Percentiles rank a stretch among this genome's conserved stretches.
phyloP scores from a whole-genome alignment of 495 filamentous ascomycete species.

The Penicillium canariense region DNA sequence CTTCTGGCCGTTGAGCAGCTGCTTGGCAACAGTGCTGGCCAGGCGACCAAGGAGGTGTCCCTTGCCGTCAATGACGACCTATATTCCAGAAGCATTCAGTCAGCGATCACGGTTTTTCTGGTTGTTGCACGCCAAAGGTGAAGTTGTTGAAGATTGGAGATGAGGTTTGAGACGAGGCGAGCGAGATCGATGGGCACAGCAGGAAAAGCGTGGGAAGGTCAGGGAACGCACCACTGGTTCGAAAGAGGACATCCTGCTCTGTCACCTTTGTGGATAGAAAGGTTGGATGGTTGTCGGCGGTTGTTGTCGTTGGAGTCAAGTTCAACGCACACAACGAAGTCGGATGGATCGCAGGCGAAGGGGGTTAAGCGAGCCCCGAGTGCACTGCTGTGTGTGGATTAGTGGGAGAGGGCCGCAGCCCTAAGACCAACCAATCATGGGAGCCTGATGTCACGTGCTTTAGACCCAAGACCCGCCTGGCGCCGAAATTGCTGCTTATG shows the following conservation, averaged over 20 bases:
- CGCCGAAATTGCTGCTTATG: conserved; percentile 7
- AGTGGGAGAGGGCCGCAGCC: conserved; percentile 40
- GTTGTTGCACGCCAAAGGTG: conserved; percentile 1
- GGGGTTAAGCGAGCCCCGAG: conserved; percentile 38
- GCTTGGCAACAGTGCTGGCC: conserved; percentile 98
- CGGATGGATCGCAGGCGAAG: conserved; percentile 40
- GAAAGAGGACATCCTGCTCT: conserved; percentile 93
- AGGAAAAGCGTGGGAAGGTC: conserved; percentile 3
- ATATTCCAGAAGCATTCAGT: conserved; percentile 31
- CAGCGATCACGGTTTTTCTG: conserved; percentile 21
- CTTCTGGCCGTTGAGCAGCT: conserved; percentile 99
- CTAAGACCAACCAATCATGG: conserved; percentile 35
- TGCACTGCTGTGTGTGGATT: conserved; percentile 40
- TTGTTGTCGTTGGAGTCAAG: conserved; percentile 50
- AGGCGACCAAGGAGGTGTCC: conserved; percentile 99
- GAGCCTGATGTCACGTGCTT: conserved; percentile 23
- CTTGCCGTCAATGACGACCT: conserved; percentile 99
- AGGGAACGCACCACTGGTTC: conserved; percentile 84
- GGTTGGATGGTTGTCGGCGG: conserved; percentile 50
- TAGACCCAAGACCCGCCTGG: neutral
- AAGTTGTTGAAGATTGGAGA: conserved; percentile 12
- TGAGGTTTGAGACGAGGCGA: conserved; percentile 1
- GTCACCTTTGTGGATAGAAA: conserved; percentile 42
- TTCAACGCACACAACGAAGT: conserved; percentile 49
- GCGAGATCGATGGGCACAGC: neutral